Conservation (phyloP, 179 eudicot species). For the Gypsophila paniculata region DNA sequence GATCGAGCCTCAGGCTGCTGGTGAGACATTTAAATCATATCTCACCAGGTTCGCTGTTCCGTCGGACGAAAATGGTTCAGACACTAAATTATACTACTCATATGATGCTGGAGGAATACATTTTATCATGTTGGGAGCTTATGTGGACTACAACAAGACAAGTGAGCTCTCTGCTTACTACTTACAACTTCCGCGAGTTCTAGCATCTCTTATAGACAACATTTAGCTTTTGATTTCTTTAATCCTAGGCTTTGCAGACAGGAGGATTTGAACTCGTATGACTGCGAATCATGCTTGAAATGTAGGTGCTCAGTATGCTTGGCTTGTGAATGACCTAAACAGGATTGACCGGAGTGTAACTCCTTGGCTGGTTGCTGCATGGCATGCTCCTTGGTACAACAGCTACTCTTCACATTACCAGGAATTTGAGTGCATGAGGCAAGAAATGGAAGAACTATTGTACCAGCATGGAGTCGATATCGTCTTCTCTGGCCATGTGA, state of each 20-base stretch:
- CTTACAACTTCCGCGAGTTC: neutral
- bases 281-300: constrained; percentile 3
- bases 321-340: constrained; percentile 58
- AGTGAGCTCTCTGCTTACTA: constrained; percentile 32
- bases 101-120: constrained; percentile 83
- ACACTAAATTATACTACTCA: constrained; percentile 63
- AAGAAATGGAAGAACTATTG: constrained; percentile 70
- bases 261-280: neutral
- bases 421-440: constrained; percentile 95
- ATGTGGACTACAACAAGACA: constrained; percentile 58
- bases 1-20: constrained; percentile 77
- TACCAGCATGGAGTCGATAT: constrained; percentile 64
- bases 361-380: constrained; percentile 85
- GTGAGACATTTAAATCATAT: constrained; percentile 58
- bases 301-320: constrained; percentile 70
- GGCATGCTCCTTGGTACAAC: constrained; percentile 96
- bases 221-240: neutral
- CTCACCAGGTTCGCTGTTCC: constrained; percentile 77
- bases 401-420: constrained; percentile 87
- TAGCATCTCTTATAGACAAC: neutral
- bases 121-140: constrained; percentile 83
- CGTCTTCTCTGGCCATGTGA: constrained; percentile 89
- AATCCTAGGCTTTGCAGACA: neutral
- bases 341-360: constrained; percentile 50
- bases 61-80: constrained; percentile 64